Evolutionary conservation across 768 basidiomycete genomes (phyloP).

Genomic region (Sporobolomyces roseus): DNA sequence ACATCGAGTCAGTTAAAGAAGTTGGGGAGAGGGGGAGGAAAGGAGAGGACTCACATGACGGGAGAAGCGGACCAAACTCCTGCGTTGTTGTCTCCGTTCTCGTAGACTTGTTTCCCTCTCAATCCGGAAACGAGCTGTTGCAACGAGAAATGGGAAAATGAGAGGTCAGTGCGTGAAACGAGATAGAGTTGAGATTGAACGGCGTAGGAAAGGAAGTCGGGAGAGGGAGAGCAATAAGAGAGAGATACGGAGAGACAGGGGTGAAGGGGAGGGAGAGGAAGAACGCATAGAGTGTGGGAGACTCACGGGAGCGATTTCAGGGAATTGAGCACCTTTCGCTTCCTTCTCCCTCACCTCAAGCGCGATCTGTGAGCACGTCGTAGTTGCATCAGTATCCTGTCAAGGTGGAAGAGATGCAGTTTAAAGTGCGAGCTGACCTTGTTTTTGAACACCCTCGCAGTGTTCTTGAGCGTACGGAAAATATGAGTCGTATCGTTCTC

Average conservation of each 20-base stretch:
- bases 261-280: neutral
- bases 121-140: slow-evolving; percentile 53
- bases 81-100: slow-evolving; percentile 65
- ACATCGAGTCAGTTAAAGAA: no score
- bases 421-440: no score
- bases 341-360: slow-evolving; percentile 81
- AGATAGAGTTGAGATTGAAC: neutral
- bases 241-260: no score
- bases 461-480: slow-evolving; percentile 65
- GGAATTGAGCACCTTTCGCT: slow-evolving; percentile 81
- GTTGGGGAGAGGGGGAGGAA: no score
- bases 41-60: slow-evolving; percentile 34
- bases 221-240: no score
- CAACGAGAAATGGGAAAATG: neutral
- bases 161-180: no score
- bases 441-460: slow-evolving; percentile 43
- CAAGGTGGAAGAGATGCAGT: no score
- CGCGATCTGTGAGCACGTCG: slow-evolving; percentile 53
- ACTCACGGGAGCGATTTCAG: slow-evolving; percentile 47
- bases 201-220: no score
- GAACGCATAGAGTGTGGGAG: neutral
- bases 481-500: slow-evolving; percentile 77
- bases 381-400: slow-evolving; percentile 30
- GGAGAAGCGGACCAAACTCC: slow-evolving; percentile 66
- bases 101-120: slow-evolving; percentile 56